These are phyloP conservation scores for Cryptococcus jaspeensis DNA, from an alignment of 1,284 basidiomycete genomes.

Conservation along the genomic window DNA sequence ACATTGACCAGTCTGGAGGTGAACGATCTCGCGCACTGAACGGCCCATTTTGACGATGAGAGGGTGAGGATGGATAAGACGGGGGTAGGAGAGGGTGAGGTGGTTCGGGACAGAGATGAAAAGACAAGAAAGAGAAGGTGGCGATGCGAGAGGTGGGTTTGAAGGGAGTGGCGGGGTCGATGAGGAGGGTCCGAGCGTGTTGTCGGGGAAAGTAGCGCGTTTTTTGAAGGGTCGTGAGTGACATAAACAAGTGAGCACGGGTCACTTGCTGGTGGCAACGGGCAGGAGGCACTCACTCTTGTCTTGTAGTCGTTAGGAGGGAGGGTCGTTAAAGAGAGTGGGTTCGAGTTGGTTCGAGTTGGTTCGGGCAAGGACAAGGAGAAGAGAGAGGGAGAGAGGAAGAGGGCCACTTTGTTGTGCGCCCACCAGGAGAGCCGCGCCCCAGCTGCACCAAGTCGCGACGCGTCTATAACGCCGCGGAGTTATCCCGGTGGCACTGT, in stretches of 20 bases:
- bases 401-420: background rate
- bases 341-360: background rate
- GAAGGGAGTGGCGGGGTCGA: background rate
- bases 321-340: background rate
- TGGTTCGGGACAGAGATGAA: background rate
- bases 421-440: background rate
- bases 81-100: background rate
- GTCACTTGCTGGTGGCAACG: background rate
- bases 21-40: constrained; percentile 89
- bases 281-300: background rate
- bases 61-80: background rate
- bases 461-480: background rate
- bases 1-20: constrained; percentile 94
- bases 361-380: no score
- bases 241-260: background rate
- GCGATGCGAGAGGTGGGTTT: background rate
- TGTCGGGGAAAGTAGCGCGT: background rate
- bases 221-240: background rate
- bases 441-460: background rate
- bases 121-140: background rate
- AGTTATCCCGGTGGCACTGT: background rate
- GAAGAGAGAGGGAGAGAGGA: no score
- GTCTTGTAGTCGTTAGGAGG: background rate
- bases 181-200: background rate
- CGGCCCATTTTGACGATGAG: constrained; percentile 18